Evolutionary conservation across 345 rosid genomes (phyloP).

Genomic region (Pelargonium nanum): DNA sequence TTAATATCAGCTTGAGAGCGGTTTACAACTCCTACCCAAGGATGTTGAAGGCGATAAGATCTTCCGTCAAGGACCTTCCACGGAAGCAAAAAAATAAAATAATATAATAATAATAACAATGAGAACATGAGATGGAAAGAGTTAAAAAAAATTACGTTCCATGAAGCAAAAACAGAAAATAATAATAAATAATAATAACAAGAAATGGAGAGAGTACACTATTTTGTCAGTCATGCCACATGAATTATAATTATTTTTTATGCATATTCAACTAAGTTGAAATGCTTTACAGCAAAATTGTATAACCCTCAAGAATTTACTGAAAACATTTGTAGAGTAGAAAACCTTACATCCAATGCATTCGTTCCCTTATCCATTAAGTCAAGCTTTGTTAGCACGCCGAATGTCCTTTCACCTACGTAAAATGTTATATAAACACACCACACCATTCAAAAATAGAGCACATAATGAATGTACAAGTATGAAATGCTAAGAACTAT

Average conservation of each 20-base stretch:
- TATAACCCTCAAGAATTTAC: not conserved
- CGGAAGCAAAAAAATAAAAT: not conserved
- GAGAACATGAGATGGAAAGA: not conserved
- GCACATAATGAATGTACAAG: not conserved
- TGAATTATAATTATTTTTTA: no score
- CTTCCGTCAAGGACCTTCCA: conserved; percentile 65
- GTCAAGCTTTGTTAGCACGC: conserved; percentile 68
- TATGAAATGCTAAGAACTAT: not conserved
- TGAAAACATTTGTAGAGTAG: not conserved
- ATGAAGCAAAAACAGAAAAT: no score
- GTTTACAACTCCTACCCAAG: conserved; percentile 73
- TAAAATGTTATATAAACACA: not conserved
- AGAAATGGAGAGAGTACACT: no score
- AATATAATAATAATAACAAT: not conserved
- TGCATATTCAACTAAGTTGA: not conserved
- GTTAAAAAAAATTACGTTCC: no score
- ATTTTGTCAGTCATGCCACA: not conserved
- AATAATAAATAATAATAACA: no score
- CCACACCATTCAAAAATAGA: conserved; percentile 9
- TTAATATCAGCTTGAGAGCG: conserved; percentile 73
- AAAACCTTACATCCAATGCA: conserved; percentile 46
- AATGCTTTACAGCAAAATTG: not conserved
- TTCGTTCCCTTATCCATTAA: conserved; percentile 77
- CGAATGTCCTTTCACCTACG: conserved; percentile 63
- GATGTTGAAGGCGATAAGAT: conserved; percentile 48